phyloP scores from a whole-genome alignment of 768 basidiomycete species.

The Lepiota subincarnata region DNA sequence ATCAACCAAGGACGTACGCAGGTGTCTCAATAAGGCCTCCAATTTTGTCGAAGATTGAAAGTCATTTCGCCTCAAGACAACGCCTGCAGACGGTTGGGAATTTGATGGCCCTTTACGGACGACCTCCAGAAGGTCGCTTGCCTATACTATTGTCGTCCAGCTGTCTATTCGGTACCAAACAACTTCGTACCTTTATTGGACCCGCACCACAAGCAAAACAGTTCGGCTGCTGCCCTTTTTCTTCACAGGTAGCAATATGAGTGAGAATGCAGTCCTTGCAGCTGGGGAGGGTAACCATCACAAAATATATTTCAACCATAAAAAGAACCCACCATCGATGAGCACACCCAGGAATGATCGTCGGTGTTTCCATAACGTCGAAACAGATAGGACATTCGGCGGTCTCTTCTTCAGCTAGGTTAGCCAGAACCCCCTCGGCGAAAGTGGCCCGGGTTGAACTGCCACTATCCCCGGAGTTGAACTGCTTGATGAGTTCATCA shows the following conservation, averaged over 20 bases:
- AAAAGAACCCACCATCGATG: slow-evolving; percentile 59
- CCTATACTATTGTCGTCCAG: slow-evolving; percentile 28
- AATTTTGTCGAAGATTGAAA: slow-evolving; percentile 91
- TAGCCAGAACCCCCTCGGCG: slow-evolving; percentile 61
- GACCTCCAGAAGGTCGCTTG: slow-evolving; percentile 61
- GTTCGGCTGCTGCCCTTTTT: slow-evolving; percentile 61
- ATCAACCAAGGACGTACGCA: slow-evolving; percentile 44
- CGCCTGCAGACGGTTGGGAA: slow-evolving; percentile 34
- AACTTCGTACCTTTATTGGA: slow-evolving; percentile 50
- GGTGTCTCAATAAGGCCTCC: slow-evolving; percentile 70
- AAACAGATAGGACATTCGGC: slow-evolving; percentile 80
- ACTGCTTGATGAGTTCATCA: slow-evolving; percentile 53
- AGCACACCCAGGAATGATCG: slow-evolving; percentile 70
- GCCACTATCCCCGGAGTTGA: slow-evolving; percentile 35
- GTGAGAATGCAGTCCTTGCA: slow-evolving; percentile 90
- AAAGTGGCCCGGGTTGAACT: slow-evolving; percentile 39
- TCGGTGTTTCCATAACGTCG: slow-evolving; percentile 68
- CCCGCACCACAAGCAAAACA: slow-evolving; percentile 81
- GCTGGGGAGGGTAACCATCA: slow-evolving; percentile 22
- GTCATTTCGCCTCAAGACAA: slow-evolving; percentile 72
- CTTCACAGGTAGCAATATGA: slow-evolving; percentile 64
- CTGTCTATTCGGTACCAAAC: neutral
- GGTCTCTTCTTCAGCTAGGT: slow-evolving; percentile 48
- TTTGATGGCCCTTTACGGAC: slow-evolving; percentile 31
- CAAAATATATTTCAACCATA: neutral